Evolutionary conservation across 805 yeast species (phyloP), one percentile per base, ranked within the genome.

Genomic region (Candida anglica): DNA sequence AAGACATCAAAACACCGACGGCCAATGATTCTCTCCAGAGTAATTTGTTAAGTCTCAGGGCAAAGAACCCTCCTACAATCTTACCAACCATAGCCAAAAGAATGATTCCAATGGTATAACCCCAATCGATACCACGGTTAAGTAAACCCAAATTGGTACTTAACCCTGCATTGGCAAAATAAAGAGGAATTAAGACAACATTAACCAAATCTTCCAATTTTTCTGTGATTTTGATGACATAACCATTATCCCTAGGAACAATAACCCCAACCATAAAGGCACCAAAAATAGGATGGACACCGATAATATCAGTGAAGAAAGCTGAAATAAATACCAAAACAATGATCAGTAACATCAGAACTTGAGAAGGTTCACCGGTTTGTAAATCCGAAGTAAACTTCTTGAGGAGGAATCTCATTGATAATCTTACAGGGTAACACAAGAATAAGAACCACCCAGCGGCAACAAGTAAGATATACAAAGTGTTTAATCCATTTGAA

Each of bases 221-320:
- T 44, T 79, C 86, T 2, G 86, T 81, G 30, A 85, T 62, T 26
- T 71, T 73, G 25, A 82, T 71, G 13, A 80, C 87, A 51, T 79
- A 82, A 13, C 82, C 82, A 46, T 80, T 76, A 32, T 84, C 88
- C 46, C 91, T 67, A 6, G 94, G 94, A 5, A 84, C 73, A 33
- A 85, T 74, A 20, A 81, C 63, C 4, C 95, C 95, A 9, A 79
- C 77, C 58, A 85, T 69, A 48, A 85, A 86, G 0, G 91, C 93
- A 27, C 94, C 95, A 57, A 85, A 85, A 45, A 85, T 85, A 0
- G 93, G 84, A 56, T 85, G 94, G 8, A 83, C 91, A 4, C 94
- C 95, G 41, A 85, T 81, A 37, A 85, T 81, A 52, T 83, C 89
- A 2, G 94, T 85, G 52, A 76, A 82, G 56, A 84, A 85, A 2